Conservation (phyloP, 73 alveolate species). For the Blepharisma japonicum region DNA sequence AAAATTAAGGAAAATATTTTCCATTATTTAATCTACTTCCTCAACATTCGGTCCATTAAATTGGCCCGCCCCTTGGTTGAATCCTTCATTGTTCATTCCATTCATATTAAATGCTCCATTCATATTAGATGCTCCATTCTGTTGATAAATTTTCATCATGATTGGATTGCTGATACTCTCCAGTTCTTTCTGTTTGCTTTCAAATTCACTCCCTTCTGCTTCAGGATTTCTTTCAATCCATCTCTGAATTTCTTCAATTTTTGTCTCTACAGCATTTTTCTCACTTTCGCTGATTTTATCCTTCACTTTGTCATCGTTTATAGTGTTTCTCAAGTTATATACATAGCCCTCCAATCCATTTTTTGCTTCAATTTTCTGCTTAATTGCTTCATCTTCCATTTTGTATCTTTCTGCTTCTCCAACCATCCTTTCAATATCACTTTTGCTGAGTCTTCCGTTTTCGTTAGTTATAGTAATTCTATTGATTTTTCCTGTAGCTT, state of each 20-base stretch:
- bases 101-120: constrained; percentile 79
- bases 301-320: constrained; percentile 83
- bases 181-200: constrained; percentile 72
- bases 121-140: constrained; percentile 72
- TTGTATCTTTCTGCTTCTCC: constrained; percentile 86
- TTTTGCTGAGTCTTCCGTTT: constrained; percentile 84
- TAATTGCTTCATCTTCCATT: constrained; percentile 75
- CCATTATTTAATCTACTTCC: constrained; percentile 26
- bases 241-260: constrained; percentile 37
- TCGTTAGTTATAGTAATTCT: constrained; percentile 95
- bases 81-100: constrained; percentile 73
- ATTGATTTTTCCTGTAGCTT: constrained; percentile 71
- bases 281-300: constrained; percentile 77
- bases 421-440: constrained; percentile 78
- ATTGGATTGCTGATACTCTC: constrained; percentile 81
- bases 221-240: constrained; percentile 72
- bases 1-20: too few species aligned
- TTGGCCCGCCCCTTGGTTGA: constrained; percentile 67
- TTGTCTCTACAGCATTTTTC: constrained; percentile 41
- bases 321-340: constrained; percentile 73
- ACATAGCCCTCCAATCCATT: constrained; percentile 78
- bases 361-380: constrained; percentile 82
- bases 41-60: constrained; percentile 29
- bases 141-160: constrained; percentile 83
- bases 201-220: constrained; percentile 62